Evolutionary conservation across 2,329 filamentous ascomycete species (phyloP), one percentile per base, ranked within the genome.

Genomic region (Epichloe coenophiala): DNA sequence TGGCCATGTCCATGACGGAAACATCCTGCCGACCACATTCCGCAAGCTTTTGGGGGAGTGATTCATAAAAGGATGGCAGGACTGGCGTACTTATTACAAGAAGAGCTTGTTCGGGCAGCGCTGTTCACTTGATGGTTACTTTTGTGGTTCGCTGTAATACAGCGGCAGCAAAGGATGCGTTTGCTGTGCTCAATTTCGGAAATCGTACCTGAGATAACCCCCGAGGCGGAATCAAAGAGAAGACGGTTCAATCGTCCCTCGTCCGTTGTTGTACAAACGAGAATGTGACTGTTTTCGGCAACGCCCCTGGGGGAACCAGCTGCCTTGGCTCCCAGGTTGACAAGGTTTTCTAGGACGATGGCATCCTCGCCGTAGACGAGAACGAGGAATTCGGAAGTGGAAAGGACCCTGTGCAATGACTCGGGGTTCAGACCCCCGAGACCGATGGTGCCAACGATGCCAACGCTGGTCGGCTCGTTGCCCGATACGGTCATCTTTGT

Each of bases 1-100:
- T 51, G 27, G 53, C 49, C 31, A 48, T 50, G 46, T 55, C 53
- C 12, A 55, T 36, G 5, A 53, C 15, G 5, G 33, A n/a, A 23
- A 53, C n/a, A 12, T 53, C 51, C 13, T 27, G 23, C 17, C 43
- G 43, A 31, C 23, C 43, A 31, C 15, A 8, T n/a, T 33, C 42
- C 47, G n/a, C 43, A 43, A 36, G 13, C 40, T 12, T 49, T 11
- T 1, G n/a, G 13, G 13, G 51, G 9, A 54, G 17, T 8, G 36
- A 45, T 31, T 48, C 46, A 31, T 46, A 43, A 17, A 40, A 51
- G 11, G 45, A 36, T 13, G 53, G 51, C 12, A 27, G 43, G 15
- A 54, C 41, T 19, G 52, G 51, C 23, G 49, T 46, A 31, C 45
- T 49, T 9, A 54, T 48, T 21, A 51, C n/a, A 39, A 54, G 23